These are phyloP conservation scores for Mycena rosella DNA, from an alignment of 768 basidiomycete species.

Conservation along the genomic window DNA sequence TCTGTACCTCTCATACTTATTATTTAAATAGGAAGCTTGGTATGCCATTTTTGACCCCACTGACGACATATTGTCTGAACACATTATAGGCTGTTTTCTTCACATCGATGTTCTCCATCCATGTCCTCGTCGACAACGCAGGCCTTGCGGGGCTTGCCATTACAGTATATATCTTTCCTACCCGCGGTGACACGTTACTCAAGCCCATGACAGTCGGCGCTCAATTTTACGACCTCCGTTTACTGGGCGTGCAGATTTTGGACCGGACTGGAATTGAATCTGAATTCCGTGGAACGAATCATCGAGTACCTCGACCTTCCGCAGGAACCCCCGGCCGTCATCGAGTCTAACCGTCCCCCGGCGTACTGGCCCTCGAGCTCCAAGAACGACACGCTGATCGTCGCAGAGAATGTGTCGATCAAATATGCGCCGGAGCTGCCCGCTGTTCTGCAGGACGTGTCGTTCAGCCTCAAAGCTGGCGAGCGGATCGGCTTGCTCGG, in stretches of 20 bases:
- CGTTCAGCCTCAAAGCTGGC: slow-evolving; percentile 77
- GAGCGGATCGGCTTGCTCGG: slow-evolving; percentile 82
- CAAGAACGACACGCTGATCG: slow-evolving; percentile 68
- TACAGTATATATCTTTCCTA: slow-evolving; percentile 43
- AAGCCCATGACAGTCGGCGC: slow-evolving; percentile 47
- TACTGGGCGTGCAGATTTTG: slow-evolving; percentile 44
- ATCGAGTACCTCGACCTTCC: slow-evolving; percentile 94
- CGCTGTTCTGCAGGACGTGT: slow-evolving; percentile 80
- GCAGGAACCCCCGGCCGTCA: slow-evolving; percentile 84
- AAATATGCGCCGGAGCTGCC: slow-evolving; percentile 91
- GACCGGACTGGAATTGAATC: slow-evolving; percentile 64
- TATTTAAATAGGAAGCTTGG: slow-evolving; percentile 18
- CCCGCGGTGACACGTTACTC: not conserved
- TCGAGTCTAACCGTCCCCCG: slow-evolving; percentile 82
- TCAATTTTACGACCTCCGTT: slow-evolving; percentile 40
- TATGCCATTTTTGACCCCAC: not conserved
- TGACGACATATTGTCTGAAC: not conserved
- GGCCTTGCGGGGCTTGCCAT: slow-evolving; percentile 70
- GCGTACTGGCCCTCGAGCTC: slow-evolving; percentile 94
- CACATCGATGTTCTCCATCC: slow-evolving; percentile 71
- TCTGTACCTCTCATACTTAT: not conserved
- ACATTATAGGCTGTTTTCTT: slow-evolving; percentile 59
- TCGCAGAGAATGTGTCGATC: slow-evolving; percentile 81
- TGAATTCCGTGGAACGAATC: slow-evolving; percentile 88
- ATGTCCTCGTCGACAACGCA: slow-evolving; percentile 53